Percentiles rank a stretch among this genome's conserved stretches.
phyloP scores from a whole-genome alignment of 768 basidiomycete species.

The Xerocomus potaroensis region DNA sequence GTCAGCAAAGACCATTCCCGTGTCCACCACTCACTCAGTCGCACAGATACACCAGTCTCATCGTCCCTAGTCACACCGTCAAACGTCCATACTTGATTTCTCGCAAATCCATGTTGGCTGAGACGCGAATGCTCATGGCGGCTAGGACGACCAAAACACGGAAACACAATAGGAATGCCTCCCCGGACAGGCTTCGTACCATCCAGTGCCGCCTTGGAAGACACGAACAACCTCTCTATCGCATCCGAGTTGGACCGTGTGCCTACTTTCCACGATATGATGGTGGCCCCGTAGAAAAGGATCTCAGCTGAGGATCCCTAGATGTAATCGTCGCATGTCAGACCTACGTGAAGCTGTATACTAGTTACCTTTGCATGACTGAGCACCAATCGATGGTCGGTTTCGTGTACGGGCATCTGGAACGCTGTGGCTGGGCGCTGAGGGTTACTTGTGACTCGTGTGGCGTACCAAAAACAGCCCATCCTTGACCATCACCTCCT shows the following conservation, averaged over 20 bases:
- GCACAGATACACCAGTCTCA: constrained; percentile 66
- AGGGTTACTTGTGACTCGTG: constrained; percentile 6
- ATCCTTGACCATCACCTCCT: constrained; percentile 1
- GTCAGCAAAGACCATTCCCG: constrained; percentile 4
- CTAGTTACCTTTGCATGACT: constrained; percentile 56
- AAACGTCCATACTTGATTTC: constrained; percentile 72
- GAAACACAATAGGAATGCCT: constrained; percentile 65
- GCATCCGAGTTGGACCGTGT: constrained; percentile 34
- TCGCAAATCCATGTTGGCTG: constrained; percentile 88
- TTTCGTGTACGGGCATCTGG: constrained; percentile 54
- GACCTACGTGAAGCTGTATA: not conserved
- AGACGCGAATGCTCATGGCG: constrained; percentile 69
- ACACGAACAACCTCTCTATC: constrained; percentile 76
- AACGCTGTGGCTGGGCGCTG: not conserved
- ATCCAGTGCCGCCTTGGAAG: constrained; percentile 73
- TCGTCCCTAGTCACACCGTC: constrained; percentile 62
- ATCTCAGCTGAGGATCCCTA: constrained; percentile 67
- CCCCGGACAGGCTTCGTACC: constrained; percentile 72
- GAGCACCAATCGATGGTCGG: constrained; percentile 43
- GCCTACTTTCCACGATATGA: constrained; percentile 78
- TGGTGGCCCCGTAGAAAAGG: constrained; percentile 78
- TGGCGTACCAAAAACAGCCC: constrained; percentile 20
- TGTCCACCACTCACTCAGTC: constrained; percentile 54
- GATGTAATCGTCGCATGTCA: not conserved
- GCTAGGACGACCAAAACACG: constrained; percentile 83